Percentiles rank a stretch among this genome's conserved stretches.
Evolutionary conservation across 768 basidiomycete genomes (phyloP).

Genomic region (Suillus lakei): DNA sequence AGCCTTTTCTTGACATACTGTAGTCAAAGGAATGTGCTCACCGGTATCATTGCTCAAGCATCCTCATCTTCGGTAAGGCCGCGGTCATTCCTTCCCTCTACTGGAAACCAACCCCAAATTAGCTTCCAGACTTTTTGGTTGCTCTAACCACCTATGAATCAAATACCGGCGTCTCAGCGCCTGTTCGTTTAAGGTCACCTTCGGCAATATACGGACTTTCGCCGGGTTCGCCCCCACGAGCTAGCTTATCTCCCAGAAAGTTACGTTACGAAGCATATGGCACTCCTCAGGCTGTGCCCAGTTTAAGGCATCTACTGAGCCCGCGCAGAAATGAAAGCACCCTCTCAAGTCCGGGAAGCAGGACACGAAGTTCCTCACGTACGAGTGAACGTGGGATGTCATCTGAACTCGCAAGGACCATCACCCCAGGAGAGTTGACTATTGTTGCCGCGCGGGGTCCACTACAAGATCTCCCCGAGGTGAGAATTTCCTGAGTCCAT

Average conservation of each 20-base stretch:
- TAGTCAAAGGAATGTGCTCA: constrained; percentile 48
- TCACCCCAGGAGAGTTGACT: constrained; percentile 38
- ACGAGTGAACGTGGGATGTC: constrained; percentile 28
- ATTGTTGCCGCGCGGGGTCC: constrained; percentile 27
- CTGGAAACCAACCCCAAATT: constrained; percentile 12
- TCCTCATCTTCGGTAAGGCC: constrained; percentile 59
- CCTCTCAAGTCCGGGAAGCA: constrained; percentile 39
- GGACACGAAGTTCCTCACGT: constrained; percentile 36
- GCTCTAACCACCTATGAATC: constrained; percentile 48
- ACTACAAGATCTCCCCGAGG: constrained; percentile 19
- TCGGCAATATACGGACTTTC: constrained; percentile 23
- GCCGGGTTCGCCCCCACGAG: constrained; percentile 24
- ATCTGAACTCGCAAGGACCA: constrained; percentile 27
- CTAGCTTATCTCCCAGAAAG: constrained; percentile 45
- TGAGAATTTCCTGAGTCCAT: constrained; percentile 10
- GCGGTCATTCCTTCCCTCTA: constrained; percentile 9
- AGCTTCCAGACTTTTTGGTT: constrained; percentile 76
- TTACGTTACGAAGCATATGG: constrained; percentile 77
- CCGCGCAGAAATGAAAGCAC: constrained; percentile 39
- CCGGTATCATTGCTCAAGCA: constrained; percentile 51
- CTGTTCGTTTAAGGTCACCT: constrained; percentile 8
- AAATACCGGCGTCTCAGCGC: constrained; percentile 14
- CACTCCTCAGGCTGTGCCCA: constrained; percentile 55
- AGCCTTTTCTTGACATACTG: constrained; percentile 63
- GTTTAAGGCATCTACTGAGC: constrained; percentile 43